phyloP scores from a whole-genome alignment of 2,329 filamentous ascomycete genomes.

The Calycina herbarum region DNA sequence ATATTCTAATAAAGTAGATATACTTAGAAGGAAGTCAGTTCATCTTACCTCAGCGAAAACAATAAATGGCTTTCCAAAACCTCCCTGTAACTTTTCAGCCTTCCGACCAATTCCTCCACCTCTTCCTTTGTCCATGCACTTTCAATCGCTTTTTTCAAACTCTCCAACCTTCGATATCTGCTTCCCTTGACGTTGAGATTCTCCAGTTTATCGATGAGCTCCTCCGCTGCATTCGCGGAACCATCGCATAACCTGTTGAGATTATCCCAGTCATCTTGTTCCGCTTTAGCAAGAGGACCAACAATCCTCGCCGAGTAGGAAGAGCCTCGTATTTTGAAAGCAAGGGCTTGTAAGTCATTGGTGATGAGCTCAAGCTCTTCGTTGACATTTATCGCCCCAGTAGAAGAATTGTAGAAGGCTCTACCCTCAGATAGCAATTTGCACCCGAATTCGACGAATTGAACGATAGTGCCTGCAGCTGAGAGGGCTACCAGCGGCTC shows the following conservation, averaged over 20 bases:
- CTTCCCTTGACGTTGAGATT: neutral
- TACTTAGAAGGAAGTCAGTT: no score
- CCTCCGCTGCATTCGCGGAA: neutral
- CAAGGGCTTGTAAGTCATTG: constrained; percentile 4
- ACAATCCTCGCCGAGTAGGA: neutral
- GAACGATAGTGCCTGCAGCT: constrained; percentile 11
- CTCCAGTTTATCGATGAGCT: neutral
- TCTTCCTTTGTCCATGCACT: constrained; percentile 13
- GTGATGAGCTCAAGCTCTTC: constrained; percentile 12
- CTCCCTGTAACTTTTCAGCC: constrained; percentile 2
- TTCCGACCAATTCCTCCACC: neutral
- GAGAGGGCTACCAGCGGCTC: constrained; percentile 18
- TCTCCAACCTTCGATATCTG: neutral
- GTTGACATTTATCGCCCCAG: constrained; percentile 2
- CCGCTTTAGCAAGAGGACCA: neutral
- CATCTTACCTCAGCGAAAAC: constrained; percentile 14
- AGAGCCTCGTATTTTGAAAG: neutral
- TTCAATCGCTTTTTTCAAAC: constrained; percentile 1
- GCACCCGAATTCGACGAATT: constrained; percentile 15
- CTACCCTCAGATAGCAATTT: constrained; percentile 3
- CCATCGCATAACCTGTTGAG: neutral
- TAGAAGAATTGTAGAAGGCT: constrained; percentile 13
- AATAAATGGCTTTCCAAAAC: constrained; percentile 7
- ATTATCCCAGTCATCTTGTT: neutral
- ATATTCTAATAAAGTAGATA: no score